Conservation (phyloP, 495 filamentous ascomycete genomes). For the Evansstolkia leycettana region DNA sequence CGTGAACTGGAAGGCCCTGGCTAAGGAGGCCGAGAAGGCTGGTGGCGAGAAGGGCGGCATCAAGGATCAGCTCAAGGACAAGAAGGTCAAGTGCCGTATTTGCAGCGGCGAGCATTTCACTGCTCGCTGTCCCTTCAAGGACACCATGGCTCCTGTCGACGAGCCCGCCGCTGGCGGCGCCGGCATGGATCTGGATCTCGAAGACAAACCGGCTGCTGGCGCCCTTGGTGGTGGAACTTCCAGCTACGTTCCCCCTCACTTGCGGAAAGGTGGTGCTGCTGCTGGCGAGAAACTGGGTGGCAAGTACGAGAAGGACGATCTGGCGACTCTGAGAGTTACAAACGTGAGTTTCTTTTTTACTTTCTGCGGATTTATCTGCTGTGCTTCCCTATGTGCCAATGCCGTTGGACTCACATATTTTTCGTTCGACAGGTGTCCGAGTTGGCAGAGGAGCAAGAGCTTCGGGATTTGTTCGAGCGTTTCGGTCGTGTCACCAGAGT, state of each 20-base stretch:
- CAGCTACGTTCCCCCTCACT: conserved; percentile 85
- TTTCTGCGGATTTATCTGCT: neutral
- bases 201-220: conserved; percentile 35
- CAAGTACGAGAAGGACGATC: conserved; percentile 91
- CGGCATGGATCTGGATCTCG: conserved; percentile 37
- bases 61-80: conserved; percentile 90
- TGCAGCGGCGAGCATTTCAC: conserved; percentile 98
- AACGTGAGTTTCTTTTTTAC: conserved; percentile 54
- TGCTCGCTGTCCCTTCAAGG: conserved; percentile 80
- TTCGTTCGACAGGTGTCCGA: conserved; percentile 69
- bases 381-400: no score
- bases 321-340: conserved; percentile 90
- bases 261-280: conserved; percentile 60
- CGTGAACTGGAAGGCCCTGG: conserved; percentile 80
- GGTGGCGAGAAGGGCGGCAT: conserved; percentile 57
- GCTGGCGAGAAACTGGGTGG: conserved; percentile 78
- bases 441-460: conserved; percentile 87
- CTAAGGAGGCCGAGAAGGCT: conserved; percentile 70
- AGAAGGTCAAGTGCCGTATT: conserved; percentile 99
- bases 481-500: conserved; percentile 94
- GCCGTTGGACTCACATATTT: conserved; percentile 3
- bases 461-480: conserved; percentile 94
- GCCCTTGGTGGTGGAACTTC: conserved; percentile 55
- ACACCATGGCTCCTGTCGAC: conserved; percentile 66
- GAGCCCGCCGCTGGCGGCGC: conserved; percentile 46